A percentile compares a stretch with the other conserved stretches of the same genome.
Conservation (phyloP, 1,139 yeast genomes). For the Yamadazyma conglobata region DNA sequence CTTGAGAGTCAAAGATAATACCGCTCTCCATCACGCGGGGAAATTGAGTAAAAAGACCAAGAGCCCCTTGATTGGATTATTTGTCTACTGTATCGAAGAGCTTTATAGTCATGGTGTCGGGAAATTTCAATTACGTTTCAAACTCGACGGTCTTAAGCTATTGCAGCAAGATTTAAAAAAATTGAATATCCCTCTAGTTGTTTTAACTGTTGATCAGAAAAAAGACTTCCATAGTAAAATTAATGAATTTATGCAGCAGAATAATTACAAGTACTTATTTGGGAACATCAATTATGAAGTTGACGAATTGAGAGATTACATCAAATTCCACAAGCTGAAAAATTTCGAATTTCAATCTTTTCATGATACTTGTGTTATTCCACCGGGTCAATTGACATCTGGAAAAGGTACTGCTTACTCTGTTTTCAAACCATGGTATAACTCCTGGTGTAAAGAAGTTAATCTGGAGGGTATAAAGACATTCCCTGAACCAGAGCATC, state of each 20-base stretch:
- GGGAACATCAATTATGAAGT: slow-evolving; percentile 49
- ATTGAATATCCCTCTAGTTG: slow-evolving; percentile 38
- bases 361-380: slow-evolving; percentile 49
- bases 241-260: slow-evolving; percentile 20
- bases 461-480: slow-evolving; percentile 6
- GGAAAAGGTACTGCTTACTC: slow-evolving; percentile 45
- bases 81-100: slow-evolving; percentile 38
- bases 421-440: slow-evolving; percentile 54
- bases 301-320: slow-evolving; percentile 45
- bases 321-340: slow-evolving; percentile 16
- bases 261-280: slow-evolving; percentile 30
- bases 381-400: slow-evolving; percentile 41
- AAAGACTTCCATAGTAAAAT: slow-evolving; percentile 20
- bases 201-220: slow-evolving; percentile 28
- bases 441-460: slow-evolving; percentile 34
- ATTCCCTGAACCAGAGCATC: slow-evolving; percentile 11
- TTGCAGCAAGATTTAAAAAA: slow-evolving; percentile 26
- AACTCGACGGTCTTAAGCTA: slow-evolving; percentile 26
- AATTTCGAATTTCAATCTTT: slow-evolving; percentile 20
- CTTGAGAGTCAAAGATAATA: slow-evolving; percentile 39
- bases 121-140: slow-evolving; percentile 39
- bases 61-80: slow-evolving; percentile 33
- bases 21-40: slow-evolving; percentile 33
- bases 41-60: slow-evolving; percentile 21
- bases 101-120: slow-evolving; percentile 41